A percentile compares a stretch with the other conserved stretches of the same genome.
Evolutionary conservation across 2,329 filamentous ascomycete species (phyloP).

Genomic region (Aspergillus sp.): DNA sequence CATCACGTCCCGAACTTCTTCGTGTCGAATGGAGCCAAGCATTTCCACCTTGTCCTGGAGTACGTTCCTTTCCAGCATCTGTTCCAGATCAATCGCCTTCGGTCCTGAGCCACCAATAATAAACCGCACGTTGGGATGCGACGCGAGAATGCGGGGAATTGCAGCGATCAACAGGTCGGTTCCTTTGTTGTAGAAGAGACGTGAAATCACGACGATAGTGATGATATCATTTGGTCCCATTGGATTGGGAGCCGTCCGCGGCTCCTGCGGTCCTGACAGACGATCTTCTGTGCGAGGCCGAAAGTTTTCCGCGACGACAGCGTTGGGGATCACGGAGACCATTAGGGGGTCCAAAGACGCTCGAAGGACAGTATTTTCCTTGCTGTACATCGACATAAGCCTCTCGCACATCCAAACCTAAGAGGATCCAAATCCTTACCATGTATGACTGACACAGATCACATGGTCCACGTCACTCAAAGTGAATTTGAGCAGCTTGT

Average conservation of each 20-base stretch:
- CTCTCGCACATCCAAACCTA: background rate
- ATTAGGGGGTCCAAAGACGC: conserved; percentile 93
- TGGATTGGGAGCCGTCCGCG: conserved; percentile 60
- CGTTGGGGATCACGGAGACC: conserved; percentile 97
- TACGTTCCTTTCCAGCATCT: conserved; percentile 95
- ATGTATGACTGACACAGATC: conserved; percentile 97
- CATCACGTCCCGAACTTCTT: conserved; percentile 97
- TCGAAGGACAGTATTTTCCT: conserved; percentile 94
- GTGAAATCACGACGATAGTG: conserved; percentile 94
- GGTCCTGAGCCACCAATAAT: conserved; percentile 95
- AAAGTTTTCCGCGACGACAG: conserved; percentile 95
- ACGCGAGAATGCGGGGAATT: conserved; percentile 85
- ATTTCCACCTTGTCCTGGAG: conserved; percentile 92
- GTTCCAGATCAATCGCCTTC: conserved; percentile 95
- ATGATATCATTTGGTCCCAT: conserved; percentile 83
- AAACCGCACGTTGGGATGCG: conserved; percentile 90
- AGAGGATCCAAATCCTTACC: conserved; percentile 54
- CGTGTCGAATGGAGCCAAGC: conserved; percentile 87
- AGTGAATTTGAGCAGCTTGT: conserved; percentile 94
- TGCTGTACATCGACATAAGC: conserved; percentile 54
- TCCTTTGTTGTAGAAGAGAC: conserved; percentile 98
- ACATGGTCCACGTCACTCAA: conserved; percentile 97
- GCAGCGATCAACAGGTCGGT: conserved; percentile 95
- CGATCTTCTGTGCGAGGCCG: conserved; percentile 46
- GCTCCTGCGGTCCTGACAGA: conserved; percentile 23